Base-by-base conservation (phyloP, 164 flowering plant genomes). In the Pachysandra terminalis region DNA sequence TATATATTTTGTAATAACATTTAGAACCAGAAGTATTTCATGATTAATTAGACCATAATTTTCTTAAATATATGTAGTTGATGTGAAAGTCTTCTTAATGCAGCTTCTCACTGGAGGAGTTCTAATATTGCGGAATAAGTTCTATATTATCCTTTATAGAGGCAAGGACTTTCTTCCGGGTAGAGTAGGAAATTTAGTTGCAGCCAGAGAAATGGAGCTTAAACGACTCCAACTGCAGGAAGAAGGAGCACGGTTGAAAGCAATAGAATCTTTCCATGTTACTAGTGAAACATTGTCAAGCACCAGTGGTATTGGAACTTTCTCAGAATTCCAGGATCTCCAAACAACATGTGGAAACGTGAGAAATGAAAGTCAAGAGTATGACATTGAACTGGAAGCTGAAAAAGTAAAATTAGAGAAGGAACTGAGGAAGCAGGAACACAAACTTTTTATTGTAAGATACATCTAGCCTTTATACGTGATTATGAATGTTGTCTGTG, bases 41-140 rank as follows among this genome's bases (percentile, higher is more conserved):
- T 45, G 59, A 25, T 24, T 68, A 22, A 12, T 26, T 27, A 68
- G 23, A 53, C 35, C 52, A 19, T 57, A n/a, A 21, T 17, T 24
- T 1, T 67, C 17, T 41, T 24, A 9, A 40, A 19, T 7, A 1
- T 72, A 3, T 53, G 54, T 56, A 28, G 35, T 17, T 59, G 54
- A 71, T 60, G 28, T 59, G 3, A 51, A 69, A 57, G n/a, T 70
- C 24, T 73, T 62, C 56, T 37, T 69, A 54, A 49, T 86, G 87
- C 96, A 94, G 98, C 53, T 21, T 73, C 92, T 95, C 61, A 95
- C 98, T 19, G 97, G 97, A 56, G 98, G 97, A 73, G 84, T 85
- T 60, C 79, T 95, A 60, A 56, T 95, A 65, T 74, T 95, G 67
- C 91, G 94, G 26, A 90, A 95, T 71, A 95, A 92, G 77, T 91